phyloP scores from a whole-genome alignment of 257 asterid species.

The Petunia secreta region DNA sequence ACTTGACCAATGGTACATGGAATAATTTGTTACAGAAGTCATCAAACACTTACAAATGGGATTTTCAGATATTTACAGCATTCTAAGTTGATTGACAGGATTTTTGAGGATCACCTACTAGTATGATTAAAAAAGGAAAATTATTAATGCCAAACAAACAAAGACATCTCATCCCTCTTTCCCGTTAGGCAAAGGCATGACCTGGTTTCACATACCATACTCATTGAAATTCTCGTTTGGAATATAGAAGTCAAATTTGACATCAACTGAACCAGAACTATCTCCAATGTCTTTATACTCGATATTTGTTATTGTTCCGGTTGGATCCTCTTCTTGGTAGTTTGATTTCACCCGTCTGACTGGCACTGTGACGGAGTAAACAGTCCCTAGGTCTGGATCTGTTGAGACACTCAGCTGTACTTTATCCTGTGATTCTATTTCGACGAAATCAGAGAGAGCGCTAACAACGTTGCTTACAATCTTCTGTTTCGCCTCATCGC shows the following conservation, averaged over 20 bases:
- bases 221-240: constrained; percentile 59
- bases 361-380: constrained; percentile 87
- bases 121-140: constrained; percentile 10
- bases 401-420: constrained; percentile 89
- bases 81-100: neutral
- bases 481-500: constrained; percentile 93
- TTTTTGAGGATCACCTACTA: constrained; percentile 2
- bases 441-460: constrained; percentile 84
- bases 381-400: constrained; percentile 84
- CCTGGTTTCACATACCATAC: constrained; percentile 32
- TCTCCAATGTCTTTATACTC: constrained; percentile 86
- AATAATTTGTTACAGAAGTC: neutral
- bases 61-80: constrained; percentile 22
- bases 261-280: constrained; percentile 88
- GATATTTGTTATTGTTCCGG: constrained; percentile 70
- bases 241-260: constrained; percentile 85
- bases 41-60: constrained; percentile 2
- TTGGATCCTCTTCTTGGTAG: constrained; percentile 75
- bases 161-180: constrained; percentile 5
- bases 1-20: neutral
- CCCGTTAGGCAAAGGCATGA: neutral
- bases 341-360: constrained; percentile 67
- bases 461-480: constrained; percentile 80
- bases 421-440: constrained; percentile 91
- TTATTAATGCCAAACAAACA: constrained; percentile 6